Base-by-base conservation (phyloP, 192 early-diverging fungal species). In the Mortierella antarctica region DNA sequence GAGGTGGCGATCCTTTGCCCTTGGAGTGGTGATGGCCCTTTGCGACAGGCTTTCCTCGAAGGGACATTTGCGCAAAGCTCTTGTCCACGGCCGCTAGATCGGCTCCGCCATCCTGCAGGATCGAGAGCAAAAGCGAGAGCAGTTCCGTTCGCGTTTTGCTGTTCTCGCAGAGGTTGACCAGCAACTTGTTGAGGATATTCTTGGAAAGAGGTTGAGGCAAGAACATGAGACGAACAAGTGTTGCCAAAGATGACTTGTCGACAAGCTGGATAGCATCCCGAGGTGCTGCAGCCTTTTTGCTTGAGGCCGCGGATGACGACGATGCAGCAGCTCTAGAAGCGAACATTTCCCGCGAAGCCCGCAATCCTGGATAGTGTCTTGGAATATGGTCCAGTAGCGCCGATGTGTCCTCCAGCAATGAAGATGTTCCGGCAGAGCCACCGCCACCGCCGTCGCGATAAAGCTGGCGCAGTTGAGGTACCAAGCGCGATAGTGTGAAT, bases 141-240 rank as follows among this genome's bases (percentile, higher is more conserved):
- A 98, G 76, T 58, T 99, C 96, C 12, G 86, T 74, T 21, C 96
- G 88, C 2, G 95, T 94, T 61, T 91, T 92, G 48, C 89, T 92
- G 75, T 98, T 98, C 79, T 97, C 96, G 75, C 95, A 95, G 4
- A 99, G 86, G 65, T 95, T 95, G 8, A 92, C 83, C 48, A 97
- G 77, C 15, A 95, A 64, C 40, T 86, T 83, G 72, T 92, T 90
- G n/a, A 95, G 67, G 10, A 90, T 81, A 49, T 84, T 85, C 49
- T 87, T 87, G 31, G 89, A 89, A 11, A 93, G 87, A 7, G 93
- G 89, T 82, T 93, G 94, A 39, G 96, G 96, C 47, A 97, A 65
- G 73, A 97, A 98, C 57, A 97, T 87, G 18, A 99, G 87, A 21
- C 96, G 89, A 21, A 96, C 84, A 54, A 99, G 88, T 5, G 93